These are phyloP conservation scores for Turritis glabra DNA, from an alignment of 345 rosid genomes.

Conservation along the genomic window DNA sequence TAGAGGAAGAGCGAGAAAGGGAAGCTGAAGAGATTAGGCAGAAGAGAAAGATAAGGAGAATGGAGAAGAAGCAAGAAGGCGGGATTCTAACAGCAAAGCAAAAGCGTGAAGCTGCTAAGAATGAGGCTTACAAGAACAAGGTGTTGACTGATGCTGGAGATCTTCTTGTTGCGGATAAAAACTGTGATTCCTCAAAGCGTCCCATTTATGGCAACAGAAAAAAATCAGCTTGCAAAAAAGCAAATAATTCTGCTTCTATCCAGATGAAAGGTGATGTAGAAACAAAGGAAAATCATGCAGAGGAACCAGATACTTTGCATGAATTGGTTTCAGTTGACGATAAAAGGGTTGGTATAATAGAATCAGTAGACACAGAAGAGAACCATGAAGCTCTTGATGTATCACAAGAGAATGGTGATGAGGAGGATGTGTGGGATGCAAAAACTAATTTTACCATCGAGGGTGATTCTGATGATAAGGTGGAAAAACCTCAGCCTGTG, in stretches of 20 bases:
- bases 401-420: constrained; percentile 58
- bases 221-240: constrained; percentile 58
- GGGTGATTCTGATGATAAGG: constrained; percentile 86
- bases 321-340: constrained; percentile 48
- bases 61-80: constrained; percentile 90
- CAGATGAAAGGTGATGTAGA: constrained; percentile 50
- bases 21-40: constrained; percentile 94
- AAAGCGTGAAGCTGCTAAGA: constrained; percentile 77
- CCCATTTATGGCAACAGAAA: constrained; percentile 80
- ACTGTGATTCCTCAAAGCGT: constrained; percentile 57
- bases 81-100: constrained; percentile 81
- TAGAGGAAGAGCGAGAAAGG: constrained; percentile 76
- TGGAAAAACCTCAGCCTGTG: constrained; percentile 53
- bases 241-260: constrained; percentile 50
- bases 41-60: constrained; percentile 72
- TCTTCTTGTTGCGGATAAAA: constrained; percentile 52
- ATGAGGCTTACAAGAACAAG: constrained; percentile 80
- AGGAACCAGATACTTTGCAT: constrained; percentile 39
- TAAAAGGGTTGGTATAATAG: constrained; percentile 49
- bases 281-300: constrained; percentile 45
- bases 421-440: constrained; percentile 85
- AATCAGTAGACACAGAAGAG: constrained; percentile 46
- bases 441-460: constrained; percentile 75
- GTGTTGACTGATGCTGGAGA: constrained; percentile 56
- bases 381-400: constrained; percentile 48